Conservation (phyloP, 2,329 filamentous ascomycete species). For the Lachnellula hyalina region DNA sequence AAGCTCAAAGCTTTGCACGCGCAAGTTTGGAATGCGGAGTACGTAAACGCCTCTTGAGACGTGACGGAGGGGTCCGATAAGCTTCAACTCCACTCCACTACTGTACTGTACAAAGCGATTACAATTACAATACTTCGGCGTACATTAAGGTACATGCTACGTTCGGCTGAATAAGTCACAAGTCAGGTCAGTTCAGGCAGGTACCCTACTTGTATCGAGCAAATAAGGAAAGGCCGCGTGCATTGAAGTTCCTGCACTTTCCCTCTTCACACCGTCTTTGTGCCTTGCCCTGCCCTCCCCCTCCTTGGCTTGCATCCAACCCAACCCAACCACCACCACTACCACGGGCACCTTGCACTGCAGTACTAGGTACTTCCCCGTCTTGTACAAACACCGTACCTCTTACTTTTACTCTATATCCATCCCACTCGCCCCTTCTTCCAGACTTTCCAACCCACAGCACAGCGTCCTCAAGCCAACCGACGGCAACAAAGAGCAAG, state of each 20-base stretch:
- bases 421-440: not conserved
- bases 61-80: not conserved
- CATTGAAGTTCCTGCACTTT: not conserved
- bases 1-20: too few species aligned
- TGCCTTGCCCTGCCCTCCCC: too few species aligned
- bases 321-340: too few species aligned
- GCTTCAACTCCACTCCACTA: not conserved
- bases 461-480: not conserved
- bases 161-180: too few species aligned
- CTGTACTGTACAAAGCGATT: not conserved
- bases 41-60: too few species aligned
- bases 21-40: too few species aligned
- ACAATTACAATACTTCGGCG: not conserved
- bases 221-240: too few species aligned
- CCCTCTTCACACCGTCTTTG: not conserved
- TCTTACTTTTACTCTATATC: not conserved
- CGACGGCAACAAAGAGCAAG: conserved; percentile 1
- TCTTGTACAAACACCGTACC: not conserved
- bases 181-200: too few species aligned
- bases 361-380: not conserved
- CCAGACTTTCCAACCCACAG: not conserved
- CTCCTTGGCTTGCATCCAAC: too few species aligned
- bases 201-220: too few species aligned
- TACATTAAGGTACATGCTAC: too few species aligned
- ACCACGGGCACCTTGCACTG: too few species aligned